These are phyloP conservation scores for Pouteria glomerata DNA, from an alignment of 148 eudicot genomes.

Conservation along the genomic window DNA sequence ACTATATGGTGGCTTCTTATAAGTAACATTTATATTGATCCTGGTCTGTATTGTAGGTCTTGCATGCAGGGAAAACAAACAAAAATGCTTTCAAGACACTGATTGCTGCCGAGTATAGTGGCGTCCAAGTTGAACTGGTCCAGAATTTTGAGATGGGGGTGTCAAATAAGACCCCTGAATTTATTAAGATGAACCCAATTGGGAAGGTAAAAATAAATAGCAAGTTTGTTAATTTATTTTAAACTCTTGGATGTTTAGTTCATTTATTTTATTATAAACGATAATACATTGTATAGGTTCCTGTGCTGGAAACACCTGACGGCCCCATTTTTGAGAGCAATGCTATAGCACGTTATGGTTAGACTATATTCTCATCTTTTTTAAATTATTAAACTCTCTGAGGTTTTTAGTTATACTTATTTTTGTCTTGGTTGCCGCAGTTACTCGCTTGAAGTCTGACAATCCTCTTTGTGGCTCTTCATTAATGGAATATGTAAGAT, in stretches of 20 bases:
- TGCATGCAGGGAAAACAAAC: conserved; percentile 46
- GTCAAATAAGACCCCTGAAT: conserved; percentile 65
- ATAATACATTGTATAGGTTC: conserved; percentile 29
- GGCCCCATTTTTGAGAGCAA: conserved; percentile 65
- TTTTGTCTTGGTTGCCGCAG: conserved; percentile 28
- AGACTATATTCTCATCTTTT: not conserved
- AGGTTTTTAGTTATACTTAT: not conserved
- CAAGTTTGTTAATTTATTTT: not conserved
- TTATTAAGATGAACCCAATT: conserved; percentile 68
- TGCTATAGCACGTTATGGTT: conserved; percentile 71
- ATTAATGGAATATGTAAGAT: conserved; percentile 43
- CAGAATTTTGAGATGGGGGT: conserved; percentile 66
- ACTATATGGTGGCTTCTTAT: not conserved
- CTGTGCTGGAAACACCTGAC: conserved; percentile 65
- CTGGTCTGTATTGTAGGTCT: conserved; percentile 30
- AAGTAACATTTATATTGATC: not conserved
- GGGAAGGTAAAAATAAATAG: conserved; percentile 46
- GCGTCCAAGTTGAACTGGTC: conserved; percentile 47
- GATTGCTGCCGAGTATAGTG: conserved; percentile 62
- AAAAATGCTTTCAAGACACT: conserved; percentile 72
- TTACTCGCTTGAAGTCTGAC: conserved; percentile 43
- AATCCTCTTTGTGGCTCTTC: conserved; percentile 50
- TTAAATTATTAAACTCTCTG: not conserved
- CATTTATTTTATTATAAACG: not conserved
- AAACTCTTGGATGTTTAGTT: not conserved